Conservation (phyloP, 495 filamentous ascomycete genomes). For the Bacidia rubella region DNA sequence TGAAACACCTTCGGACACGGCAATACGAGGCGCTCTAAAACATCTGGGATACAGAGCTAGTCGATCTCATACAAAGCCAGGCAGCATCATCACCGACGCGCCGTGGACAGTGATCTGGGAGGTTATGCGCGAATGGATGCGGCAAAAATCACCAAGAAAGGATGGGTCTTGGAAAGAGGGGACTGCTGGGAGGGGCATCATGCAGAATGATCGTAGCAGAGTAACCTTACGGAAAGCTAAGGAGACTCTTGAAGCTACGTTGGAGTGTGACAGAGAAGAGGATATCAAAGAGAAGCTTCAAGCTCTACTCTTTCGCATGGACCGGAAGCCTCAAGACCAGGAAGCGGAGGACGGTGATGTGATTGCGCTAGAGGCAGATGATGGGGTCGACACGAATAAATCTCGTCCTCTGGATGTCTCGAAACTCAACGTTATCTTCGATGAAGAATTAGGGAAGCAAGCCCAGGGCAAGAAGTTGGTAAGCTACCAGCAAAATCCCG, state of each 20-base stretch:
- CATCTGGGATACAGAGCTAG: constrained; percentile 68
- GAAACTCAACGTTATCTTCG: constrained; percentile 34
- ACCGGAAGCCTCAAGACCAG: not conserved
- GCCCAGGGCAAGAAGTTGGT: constrained; percentile 48
- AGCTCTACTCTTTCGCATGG: constrained; percentile 15
- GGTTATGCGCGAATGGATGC: constrained; percentile 81
- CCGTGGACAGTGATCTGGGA: constrained; percentile 85
- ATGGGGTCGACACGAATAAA: constrained; percentile 16
- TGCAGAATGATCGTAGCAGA: constrained; percentile 30
- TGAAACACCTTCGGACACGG: constrained; percentile 53
- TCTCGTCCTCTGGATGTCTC: not conserved
- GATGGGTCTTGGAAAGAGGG: constrained; percentile 50
- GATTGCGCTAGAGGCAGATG: constrained; percentile 10
- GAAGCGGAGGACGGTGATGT: not conserved
- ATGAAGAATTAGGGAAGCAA: constrained; percentile 64
- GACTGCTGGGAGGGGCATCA: constrained; percentile 55
- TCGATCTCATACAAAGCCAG: constrained; percentile 73
- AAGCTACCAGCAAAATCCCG: constrained; percentile 79
- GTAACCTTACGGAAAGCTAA: constrained; percentile 17
- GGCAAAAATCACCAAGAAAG: constrained; percentile 62
- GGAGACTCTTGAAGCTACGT: constrained; percentile 23
- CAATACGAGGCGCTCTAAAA: constrained; percentile 65
- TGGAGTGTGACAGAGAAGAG: constrained; percentile 21
- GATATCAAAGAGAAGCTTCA: constrained; percentile 31
- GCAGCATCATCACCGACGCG: constrained; percentile 83